phyloP scores from a whole-genome alignment of 2,329 filamentous ascomycete species.

The Arthrobotrys iridis region DNA sequence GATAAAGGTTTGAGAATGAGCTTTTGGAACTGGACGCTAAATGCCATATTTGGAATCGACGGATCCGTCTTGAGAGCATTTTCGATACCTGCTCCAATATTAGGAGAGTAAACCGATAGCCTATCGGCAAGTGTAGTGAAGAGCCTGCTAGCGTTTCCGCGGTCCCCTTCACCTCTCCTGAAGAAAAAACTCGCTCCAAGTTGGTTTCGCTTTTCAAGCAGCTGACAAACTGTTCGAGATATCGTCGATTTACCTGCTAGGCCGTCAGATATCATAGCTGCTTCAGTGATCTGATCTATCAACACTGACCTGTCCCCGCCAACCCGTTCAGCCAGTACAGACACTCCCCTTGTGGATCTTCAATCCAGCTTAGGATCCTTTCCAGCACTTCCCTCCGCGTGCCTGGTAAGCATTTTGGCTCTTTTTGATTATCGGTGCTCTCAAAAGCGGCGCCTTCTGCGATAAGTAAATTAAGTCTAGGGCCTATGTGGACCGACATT shows the following conservation, averaged over 20 bases:
- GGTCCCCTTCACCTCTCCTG: conserved; percentile 53
- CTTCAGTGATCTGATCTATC: neutral
- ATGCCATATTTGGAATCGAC: neutral
- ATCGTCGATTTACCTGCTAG: conserved; percentile 60
- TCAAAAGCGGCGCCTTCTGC: conserved; percentile 55
- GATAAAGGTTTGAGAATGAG: neutral
- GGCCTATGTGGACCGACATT: neutral
- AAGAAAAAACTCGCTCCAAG: too few relatives aligned
- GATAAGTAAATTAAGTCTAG: neutral
- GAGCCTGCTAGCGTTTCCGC: conserved; percentile 13
- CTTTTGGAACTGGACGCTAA: neutral
- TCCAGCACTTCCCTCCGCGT: conserved; percentile 56
- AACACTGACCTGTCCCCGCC: conserved; percentile 58
- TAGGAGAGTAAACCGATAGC: neutral
- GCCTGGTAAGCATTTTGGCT: conserved; percentile 54
- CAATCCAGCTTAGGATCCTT: conserved; percentile 47
- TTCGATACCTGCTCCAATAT: neutral
- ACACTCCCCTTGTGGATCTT: conserved; percentile 6
- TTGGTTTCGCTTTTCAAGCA: conserved; percentile 47
- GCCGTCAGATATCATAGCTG: neutral
- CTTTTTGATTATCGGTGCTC: conserved; percentile 54
- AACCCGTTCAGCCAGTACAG: conserved; percentile 61
- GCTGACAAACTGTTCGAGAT: conserved; percentile 59
- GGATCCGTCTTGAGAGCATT: neutral
- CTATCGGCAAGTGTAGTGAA: conserved; percentile 31